A percentile compares a stretch with the other conserved stretches of the same genome.
Conservation (phyloP, 305 asterid species). For the Fraxinus paxiana region DNA sequence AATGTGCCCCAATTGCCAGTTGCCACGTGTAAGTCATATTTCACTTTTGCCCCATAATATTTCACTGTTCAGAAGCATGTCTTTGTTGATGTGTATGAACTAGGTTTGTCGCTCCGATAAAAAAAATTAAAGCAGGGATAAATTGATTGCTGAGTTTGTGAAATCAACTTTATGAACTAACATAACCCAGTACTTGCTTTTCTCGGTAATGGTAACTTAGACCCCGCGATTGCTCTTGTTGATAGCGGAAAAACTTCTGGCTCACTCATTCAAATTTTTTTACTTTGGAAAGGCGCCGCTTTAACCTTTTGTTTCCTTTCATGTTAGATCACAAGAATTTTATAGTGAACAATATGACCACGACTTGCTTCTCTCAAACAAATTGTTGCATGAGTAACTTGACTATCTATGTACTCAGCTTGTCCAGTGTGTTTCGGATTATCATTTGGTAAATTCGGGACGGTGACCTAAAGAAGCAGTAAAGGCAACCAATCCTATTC, state of each 20-base stretch:
- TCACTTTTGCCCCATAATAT: not conserved
- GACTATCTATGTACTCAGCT: not conserved
- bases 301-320: not conserved
- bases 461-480: not conserved
- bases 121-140: not conserved
- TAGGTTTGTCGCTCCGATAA: not conserved
- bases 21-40: not conserved
- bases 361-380: not conserved
- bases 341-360: not conserved
- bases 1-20: not conserved
- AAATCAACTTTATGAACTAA: not conserved
- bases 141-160: not conserved
- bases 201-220: not conserved
- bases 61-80: not conserved
- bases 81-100: not conserved
- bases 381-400: not conserved
- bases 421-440: not conserved
- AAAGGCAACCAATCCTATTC: not conserved
- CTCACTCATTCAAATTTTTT: conserved; percentile 1
- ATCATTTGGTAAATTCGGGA: not conserved
- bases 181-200: not conserved
- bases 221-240: not conserved
- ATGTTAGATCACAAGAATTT: not conserved
- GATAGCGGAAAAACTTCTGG: not conserved
- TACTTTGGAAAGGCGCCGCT: not conserved